Evolutionary conservation across 495 filamentous ascomycete genomes (phyloP).

Genomic region (Hypoxylon lienhwacheense): DNA sequence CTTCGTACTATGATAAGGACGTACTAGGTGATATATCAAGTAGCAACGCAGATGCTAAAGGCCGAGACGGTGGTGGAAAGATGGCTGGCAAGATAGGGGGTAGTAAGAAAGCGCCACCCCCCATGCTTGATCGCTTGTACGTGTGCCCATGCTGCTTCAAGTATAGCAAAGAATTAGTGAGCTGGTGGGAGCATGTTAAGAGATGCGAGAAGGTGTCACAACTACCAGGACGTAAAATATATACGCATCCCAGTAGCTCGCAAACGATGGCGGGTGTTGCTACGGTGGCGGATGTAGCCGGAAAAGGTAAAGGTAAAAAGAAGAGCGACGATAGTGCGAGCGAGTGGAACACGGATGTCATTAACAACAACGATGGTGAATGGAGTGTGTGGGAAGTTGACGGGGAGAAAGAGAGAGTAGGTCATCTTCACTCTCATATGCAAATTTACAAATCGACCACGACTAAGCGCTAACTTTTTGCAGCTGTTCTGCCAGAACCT

Average conservation of each 20-base stretch:
- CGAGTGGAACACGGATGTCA: constrained; percentile 50
- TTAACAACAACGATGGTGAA: constrained; percentile 56
- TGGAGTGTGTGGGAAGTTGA: constrained; percentile 87
- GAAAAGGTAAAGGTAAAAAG: constrained; percentile 45
- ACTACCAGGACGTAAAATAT: constrained; percentile 51
- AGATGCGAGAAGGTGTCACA: constrained; percentile 45
- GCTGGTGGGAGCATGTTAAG: constrained; percentile 53
- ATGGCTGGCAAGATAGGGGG: constrained; percentile 34
- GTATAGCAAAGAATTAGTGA: constrained; percentile 73
- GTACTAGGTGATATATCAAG: constrained; percentile 58
- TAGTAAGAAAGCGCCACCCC: constrained; percentile 42
- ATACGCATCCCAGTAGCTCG: constrained; percentile 51
- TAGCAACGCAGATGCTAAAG: constrained; percentile 28
- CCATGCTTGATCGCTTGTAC: constrained; percentile 66
- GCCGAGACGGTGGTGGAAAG: constrained; percentile 27
- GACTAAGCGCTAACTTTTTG: constrained; percentile 10
- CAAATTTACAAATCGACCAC: neutral
- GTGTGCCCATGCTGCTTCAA: constrained; percentile 94
- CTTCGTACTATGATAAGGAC: constrained; percentile 76
- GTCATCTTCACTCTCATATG: constrained; percentile 24
- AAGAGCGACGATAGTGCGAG: constrained; percentile 39
- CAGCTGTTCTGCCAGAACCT: constrained; percentile 93
- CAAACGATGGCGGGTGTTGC: constrained; percentile 19
- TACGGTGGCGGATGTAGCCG: neutral
- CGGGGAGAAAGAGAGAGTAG: constrained; percentile 75